Base-by-base conservation (phyloP, 208 protist genomes). In the Leishmania major region DNA sequence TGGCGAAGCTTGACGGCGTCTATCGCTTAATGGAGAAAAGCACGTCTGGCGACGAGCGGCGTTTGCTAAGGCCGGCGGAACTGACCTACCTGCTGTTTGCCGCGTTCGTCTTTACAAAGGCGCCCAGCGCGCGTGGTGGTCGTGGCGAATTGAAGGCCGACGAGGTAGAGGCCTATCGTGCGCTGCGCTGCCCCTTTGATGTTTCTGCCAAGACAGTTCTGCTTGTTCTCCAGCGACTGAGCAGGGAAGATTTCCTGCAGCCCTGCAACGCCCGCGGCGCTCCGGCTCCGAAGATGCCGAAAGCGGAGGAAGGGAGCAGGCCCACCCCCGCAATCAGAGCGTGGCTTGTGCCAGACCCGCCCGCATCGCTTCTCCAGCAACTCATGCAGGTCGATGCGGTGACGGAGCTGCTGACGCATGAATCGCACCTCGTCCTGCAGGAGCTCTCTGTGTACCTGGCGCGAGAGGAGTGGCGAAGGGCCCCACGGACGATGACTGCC, bases 141-240 rank as follows among this genome's bases (percentile, higher is more conserved):
- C 87, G 91, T 75, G 93, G 91, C n/a, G 77, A 85, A 22, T 17
- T 96, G 35, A 83, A 83, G 1, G 49, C 43, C 13, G 57, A 79
- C 11, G 93, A 96, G 43, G 71, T 94, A 15, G 78, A 89, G 17
- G 79, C 89, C 28, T 95, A 92, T 78, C 87, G 94, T 17, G 66
- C 62, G n/a, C 79, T 89, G 17, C 57, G 73, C 45, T 96, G 90
- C 71, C 83, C 91, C n/a, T 37, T 94, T 25, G 91, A 94, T 1
- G 74, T 96, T 37, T 79, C 82, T n/a, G 43, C 84, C 37, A 81
- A 86, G 0, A 49, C 74, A 40, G 80, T 81, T 5, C 43, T 83
- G 1, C 47, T 74, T 31, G 82, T 93, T 47, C 80, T 96, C 71
- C 22, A 81, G 1, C 77, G 80, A 43, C 86, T 96, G 49, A 51